phyloP scores from a whole-genome alignment of 2,329 filamentous ascomycete genomes.

The Aphanoascus verrucosus region DNA sequence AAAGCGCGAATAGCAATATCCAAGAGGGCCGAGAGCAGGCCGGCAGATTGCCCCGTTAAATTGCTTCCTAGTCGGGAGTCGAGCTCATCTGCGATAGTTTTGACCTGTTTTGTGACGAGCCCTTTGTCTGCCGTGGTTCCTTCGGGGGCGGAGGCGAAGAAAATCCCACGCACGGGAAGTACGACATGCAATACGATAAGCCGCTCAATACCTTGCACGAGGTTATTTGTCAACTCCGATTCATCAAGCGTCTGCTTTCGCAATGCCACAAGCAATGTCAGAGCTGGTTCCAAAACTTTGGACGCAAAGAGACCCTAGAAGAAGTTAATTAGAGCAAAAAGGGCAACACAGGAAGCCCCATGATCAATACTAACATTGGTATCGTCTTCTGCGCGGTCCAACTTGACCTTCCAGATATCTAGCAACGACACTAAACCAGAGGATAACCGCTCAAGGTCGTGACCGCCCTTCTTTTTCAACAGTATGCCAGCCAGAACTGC shows the following conservation, averaged over 20 bases:
- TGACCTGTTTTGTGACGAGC: slow-evolving; percentile 27
- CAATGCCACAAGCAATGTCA: slow-evolving; percentile 5
- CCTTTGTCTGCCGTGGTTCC: slow-evolving; percentile 26
- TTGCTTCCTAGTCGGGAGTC: slow-evolving; percentile 26
- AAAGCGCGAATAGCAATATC: slow-evolving; percentile 39
- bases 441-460: slow-evolving; percentile 20
- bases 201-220: slow-evolving; percentile 24
- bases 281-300: slow-evolving; percentile 3
- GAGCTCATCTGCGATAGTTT: slow-evolving; percentile 29
- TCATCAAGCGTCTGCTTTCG: neutral
- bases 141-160: slow-evolving; percentile 24
- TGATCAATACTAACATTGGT: slow-evolving; percentile 29
- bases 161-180: slow-evolving; percentile 30
- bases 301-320: slow-evolving; percentile 3
- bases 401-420: slow-evolving; percentile 32
- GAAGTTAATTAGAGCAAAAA: slow-evolving; percentile 7
- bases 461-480: neutral
- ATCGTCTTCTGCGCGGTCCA: slow-evolving; percentile 25
- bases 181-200: slow-evolving; percentile 34
- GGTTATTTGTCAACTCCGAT: neutral
- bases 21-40: slow-evolving; percentile 34
- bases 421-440: slow-evolving; percentile 27
- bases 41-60: slow-evolving; percentile 15
- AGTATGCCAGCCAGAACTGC: neutral
- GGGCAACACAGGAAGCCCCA: neutral